Base-by-base conservation (phyloP, 2,329 filamentous ascomycete species). In the Ceratocystis diversiconidia region DNA sequence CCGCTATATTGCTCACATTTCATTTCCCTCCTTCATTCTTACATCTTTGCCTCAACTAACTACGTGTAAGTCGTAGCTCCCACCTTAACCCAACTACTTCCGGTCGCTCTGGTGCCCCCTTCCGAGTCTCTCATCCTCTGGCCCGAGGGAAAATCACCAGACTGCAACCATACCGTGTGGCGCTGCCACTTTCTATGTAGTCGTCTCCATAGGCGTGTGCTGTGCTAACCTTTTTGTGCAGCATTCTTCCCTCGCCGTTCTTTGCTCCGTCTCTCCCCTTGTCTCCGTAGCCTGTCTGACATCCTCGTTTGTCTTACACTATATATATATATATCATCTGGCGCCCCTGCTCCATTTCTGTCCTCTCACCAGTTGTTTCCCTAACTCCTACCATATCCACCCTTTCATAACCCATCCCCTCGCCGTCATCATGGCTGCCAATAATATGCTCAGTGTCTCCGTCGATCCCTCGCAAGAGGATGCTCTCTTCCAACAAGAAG, bases 401-500 rank as follows among this genome's bases (percentile, higher is more conserved):
- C 25, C 25, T 64, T 60, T 57, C 36, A 36, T 25, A 41, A 28
- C 43, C 69, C 70, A 52, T 25, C 12, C 10, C 36, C 36, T 41
- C 36, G 3, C 36, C 36, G 8, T 70, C 75, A 77, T 57, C 71
- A 85, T 85, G 82, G 82, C 82, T 69, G 76, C 80, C 70, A 81
- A 82, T 75, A 85, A 84, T 74, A 86, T 87, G 84, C 73, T 79
- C 66, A 82, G 79, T 73, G 73, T 77, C 70, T 77, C 82, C 68
- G 77, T 84, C 70, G 81, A 84, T 73, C 79, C 80, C 64, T 77
- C 79, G 66, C 70, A 73, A 65, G 84, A 87, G 73, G 84, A 86
- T 68, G 78, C 88, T 72, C 78, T 86, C 72, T 96, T 88, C 78
- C 81, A 85, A 72, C 82, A 87, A 70, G 94, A 99, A 82, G 90